These are phyloP conservation scores for Umbilicaria muhlenbergii DNA, from an alignment of 495 filamentous ascomycete species.

Conservation along the genomic window DNA sequence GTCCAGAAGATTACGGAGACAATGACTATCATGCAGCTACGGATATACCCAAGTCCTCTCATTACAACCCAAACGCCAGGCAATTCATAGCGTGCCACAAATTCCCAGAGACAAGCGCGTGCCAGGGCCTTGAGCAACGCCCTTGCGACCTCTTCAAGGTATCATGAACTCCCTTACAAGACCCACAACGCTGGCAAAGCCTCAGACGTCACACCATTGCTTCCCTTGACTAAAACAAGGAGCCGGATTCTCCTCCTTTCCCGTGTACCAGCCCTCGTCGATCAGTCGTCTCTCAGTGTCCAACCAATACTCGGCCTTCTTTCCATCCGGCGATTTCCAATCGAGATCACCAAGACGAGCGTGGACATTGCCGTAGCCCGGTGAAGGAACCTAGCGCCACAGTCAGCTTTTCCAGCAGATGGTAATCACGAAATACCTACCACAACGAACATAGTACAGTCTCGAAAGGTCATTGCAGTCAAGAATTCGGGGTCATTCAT, in stretches of 20 bases:
- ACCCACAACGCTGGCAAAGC: constrained; percentile 3
- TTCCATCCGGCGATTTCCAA: constrained; percentile 54
- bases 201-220: constrained; percentile 7
- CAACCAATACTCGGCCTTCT: constrained; percentile 62
- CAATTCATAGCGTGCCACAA: no score
- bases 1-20: no score
- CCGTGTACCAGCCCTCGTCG: constrained; percentile 60
- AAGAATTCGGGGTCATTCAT: constrained; percentile 19
- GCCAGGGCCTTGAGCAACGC: no score
- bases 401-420: background rate
- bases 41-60: no score
- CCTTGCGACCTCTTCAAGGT: no score
- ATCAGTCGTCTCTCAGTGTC: constrained; percentile 44
- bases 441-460: constrained; percentile 72
- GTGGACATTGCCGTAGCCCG: constrained; percentile 35
- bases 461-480: constrained; percentile 71
- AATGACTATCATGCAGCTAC: no score
- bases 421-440: constrained; percentile 21
- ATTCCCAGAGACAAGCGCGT: no score
- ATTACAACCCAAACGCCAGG: no score
- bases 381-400: constrained; percentile 13
- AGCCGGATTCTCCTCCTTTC: constrained; percentile 24
- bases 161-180: background rate
- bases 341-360: constrained; percentile 78
- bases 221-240: background rate